phyloP scores from a whole-genome alignment of 2,329 filamentous ascomycete genomes.

The Fusarium concolor region DNA sequence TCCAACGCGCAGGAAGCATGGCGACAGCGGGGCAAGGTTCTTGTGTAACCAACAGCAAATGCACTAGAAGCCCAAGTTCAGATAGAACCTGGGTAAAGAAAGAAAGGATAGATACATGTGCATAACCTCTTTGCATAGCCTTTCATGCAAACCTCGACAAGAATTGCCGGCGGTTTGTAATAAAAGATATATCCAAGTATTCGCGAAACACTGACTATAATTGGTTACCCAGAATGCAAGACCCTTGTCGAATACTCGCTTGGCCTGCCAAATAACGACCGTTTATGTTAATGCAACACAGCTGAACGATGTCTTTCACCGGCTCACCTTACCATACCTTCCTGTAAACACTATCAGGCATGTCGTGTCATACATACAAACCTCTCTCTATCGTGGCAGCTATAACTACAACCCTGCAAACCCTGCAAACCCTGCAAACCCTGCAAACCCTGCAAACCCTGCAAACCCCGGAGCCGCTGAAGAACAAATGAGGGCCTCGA shows the following conservation, averaged over 20 bases:
- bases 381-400: conserved; percentile 16
- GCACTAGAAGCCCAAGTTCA: background rate
- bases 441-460: no score
- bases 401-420: background rate
- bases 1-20: conserved; percentile 18
- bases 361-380: conserved; percentile 12
- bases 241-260: conserved; percentile 40
- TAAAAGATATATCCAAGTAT: background rate
- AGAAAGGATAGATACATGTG: background rate
- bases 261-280: conserved; percentile 42
- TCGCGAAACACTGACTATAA: conserved; percentile 34
- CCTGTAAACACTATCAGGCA: background rate
- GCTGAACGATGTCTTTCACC: conserved; percentile 4
- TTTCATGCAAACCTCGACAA: conserved; percentile 1
- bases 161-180: conserved; percentile 19
- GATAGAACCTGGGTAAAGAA: background rate
- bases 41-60: conserved; percentile 35
- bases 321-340: conserved; percentile 14
- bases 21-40: conserved; percentile 18
- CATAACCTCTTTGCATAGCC: background rate
- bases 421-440: no score
- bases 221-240: conserved; percentile 38
- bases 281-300: conserved; percentile 19
- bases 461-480: background rate
- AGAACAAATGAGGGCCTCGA: conserved; percentile 16